A percentile compares a stretch with the other conserved stretches of the same genome.
Evolutionary conservation across 148 eudicot genomes (phyloP).

Genomic region (Rhododendron griersonianum): DNA sequence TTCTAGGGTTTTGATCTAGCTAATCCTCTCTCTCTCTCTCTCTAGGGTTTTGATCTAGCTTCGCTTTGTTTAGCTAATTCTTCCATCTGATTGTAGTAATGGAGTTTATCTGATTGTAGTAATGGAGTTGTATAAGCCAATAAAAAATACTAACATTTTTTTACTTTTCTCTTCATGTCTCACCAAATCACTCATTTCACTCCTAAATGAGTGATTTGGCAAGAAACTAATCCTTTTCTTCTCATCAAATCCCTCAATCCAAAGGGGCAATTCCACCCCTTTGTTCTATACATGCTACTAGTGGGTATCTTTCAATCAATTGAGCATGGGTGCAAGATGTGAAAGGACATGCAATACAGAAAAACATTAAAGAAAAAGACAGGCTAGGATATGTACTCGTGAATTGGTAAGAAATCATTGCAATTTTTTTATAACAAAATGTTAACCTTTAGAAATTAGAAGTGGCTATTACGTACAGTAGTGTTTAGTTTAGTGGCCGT

Average conservation of each 20-base stretch:
- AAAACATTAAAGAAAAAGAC: background rate
- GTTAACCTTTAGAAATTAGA: background rate
- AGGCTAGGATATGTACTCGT: background rate
- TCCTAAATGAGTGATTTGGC: background rate
- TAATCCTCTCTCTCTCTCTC: background rate
- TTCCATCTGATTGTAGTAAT: background rate
- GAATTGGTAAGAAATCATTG: background rate
- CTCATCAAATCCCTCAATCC: background rate
- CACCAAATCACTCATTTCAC: background rate
- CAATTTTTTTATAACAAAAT: background rate
- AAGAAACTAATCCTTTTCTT: background rate
- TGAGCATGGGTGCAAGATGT: background rate
- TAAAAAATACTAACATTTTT: no score
- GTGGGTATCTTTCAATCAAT: background rate
- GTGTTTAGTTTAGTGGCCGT: background rate
- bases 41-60: background rate
- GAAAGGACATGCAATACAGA: background rate
- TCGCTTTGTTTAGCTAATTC: background rate
- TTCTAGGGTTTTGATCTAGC: slow-evolving; percentile 3
- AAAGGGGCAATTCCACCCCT: background rate
- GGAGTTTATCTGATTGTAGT: background rate
- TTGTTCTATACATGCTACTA: background rate
- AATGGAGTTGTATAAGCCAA: background rate
- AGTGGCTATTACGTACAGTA: background rate
- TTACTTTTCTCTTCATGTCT: background rate